Evolutionary conservation across 2,329 filamentous ascomycete genomes (phyloP).

Genomic region (Claviceps capensis): DNA sequence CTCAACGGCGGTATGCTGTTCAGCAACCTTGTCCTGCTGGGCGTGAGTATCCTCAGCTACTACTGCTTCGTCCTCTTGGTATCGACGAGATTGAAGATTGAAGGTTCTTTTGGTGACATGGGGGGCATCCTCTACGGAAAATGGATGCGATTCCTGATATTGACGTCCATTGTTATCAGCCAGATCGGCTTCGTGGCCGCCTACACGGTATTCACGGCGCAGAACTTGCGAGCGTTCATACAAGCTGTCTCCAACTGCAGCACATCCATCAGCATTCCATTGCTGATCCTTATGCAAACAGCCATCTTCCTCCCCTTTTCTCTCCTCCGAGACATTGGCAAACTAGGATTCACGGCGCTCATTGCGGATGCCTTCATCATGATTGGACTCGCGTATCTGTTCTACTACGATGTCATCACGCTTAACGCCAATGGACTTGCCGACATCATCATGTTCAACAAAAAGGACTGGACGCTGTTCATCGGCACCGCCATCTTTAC

Average conservation of each 20-base stretch:
- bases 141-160: slow-evolving; percentile 77
- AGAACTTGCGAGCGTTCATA: slow-evolving; percentile 91
- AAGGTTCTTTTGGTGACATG: slow-evolving; percentile 96
- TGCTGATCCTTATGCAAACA: slow-evolving; percentile 88
- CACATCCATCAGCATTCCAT: slow-evolving; percentile 73
- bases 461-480: slow-evolving; percentile 87
- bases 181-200: slow-evolving; percentile 91
- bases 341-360: slow-evolving; percentile 88
- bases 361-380: slow-evolving; percentile 92
- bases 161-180: slow-evolving; percentile 84
- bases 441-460: slow-evolving; percentile 85
- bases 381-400: slow-evolving; percentile 80
- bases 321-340: slow-evolving; percentile 89
- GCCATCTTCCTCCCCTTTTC: slow-evolving; percentile 90
- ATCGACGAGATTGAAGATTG: slow-evolving; percentile 68
- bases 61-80: slow-evolving; percentile 96
- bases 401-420: slow-evolving; percentile 87
- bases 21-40: slow-evolving; percentile 79
- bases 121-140: slow-evolving; percentile 83
- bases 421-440: slow-evolving; percentile 62
- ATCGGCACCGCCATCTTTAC: slow-evolving; percentile 99
- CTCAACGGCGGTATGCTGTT: slow-evolving; percentile 97
- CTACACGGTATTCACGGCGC: slow-evolving; percentile 92
- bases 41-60: slow-evolving; percentile 77
- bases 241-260: slow-evolving; percentile 81